A percentile compares a stretch with the other conserved stretches of the same genome.
Evolutionary conservation across 805 yeast species (phyloP).

Genomic region (Metschnikowia dekortorum): DNA sequence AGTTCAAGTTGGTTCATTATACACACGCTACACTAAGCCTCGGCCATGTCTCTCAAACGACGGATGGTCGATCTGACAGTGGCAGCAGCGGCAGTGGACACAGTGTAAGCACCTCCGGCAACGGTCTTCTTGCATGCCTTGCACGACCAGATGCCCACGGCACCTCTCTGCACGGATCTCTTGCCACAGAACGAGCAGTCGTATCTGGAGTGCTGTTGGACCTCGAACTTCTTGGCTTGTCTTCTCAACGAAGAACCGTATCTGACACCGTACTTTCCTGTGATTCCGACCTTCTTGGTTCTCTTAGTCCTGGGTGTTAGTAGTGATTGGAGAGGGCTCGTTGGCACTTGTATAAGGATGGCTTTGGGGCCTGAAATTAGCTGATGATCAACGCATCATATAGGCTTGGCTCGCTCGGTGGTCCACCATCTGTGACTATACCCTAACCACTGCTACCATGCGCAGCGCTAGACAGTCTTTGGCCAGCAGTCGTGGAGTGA

Average conservation of each 20-base stretch:
- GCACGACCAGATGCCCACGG: conserved; percentile 99
- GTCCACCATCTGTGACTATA: too few relatives aligned
- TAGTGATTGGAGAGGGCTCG: background rate
- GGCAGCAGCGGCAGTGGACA: conserved; percentile 99
- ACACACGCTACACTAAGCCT: conserved; percentile 61
- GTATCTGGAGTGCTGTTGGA: conserved; percentile 98
- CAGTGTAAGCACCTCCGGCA: conserved; percentile 99
- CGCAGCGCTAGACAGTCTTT: too few relatives aligned
- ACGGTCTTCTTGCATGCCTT: conserved; percentile 91
- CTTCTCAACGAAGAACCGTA: conserved; percentile 99
- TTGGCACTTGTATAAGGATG: too few relatives aligned
- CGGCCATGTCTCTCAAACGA: conserved; percentile 99
- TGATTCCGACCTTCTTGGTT: conserved; percentile 99
- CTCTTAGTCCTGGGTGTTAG: conserved; percentile 90
- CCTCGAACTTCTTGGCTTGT: conserved; percentile 98
- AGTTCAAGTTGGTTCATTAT: too few relatives aligned
- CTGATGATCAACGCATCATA: too few relatives aligned
- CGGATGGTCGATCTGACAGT: conserved; percentile 99
- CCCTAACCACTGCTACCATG: too few relatives aligned
- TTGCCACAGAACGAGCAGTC: conserved; percentile 99
- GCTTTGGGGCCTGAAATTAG: too few relatives aligned
- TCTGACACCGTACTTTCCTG: conserved; percentile 99
- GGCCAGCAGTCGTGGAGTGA: too few relatives aligned
- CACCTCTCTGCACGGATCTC: conserved; percentile 95
- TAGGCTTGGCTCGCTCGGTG: too few relatives aligned